These are phyloP conservation scores for Myrmaecium sp. DNA, from an alignment of 2,329 filamentous ascomycete species.

Conservation along the genomic window DNA sequence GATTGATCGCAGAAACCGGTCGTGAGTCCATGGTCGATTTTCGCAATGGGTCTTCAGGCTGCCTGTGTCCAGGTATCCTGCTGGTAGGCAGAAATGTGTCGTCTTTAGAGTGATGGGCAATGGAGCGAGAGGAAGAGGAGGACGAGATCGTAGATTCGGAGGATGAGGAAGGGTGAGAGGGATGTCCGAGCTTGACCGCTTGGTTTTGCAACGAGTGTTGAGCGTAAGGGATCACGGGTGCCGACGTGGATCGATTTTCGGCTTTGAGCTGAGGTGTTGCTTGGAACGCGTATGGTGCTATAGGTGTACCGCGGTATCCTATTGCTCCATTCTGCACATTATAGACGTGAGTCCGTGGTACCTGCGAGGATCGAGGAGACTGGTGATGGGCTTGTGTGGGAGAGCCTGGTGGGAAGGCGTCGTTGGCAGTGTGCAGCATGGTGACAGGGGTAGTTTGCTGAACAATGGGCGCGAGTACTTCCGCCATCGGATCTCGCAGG, in stretches of 20 bases:
- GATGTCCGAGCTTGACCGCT: conserved; percentile 16
- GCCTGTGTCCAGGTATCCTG: conserved; percentile 9
- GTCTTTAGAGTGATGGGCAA: conserved; percentile 24
- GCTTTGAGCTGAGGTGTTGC: conserved; percentile 37
- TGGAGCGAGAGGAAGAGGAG: conserved; percentile 27
- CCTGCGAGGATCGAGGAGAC: conserved; percentile 22
- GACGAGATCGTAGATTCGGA: conserved; percentile 29
- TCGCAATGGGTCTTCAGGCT: conserved; percentile 2
- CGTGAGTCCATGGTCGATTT: conserved; percentile 18
- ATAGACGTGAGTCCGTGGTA: conserved; percentile 26
- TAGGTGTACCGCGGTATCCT: conserved; percentile 27
- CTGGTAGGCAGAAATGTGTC: conserved; percentile 27
- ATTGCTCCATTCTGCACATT: conserved; percentile 21
- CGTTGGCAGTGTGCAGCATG: conserved; percentile 32
- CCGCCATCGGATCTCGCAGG: conserved; percentile 19
- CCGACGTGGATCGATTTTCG: conserved; percentile 38
- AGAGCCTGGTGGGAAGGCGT: conserved; percentile 26
- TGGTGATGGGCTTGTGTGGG: conserved; percentile 18
- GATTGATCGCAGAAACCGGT: conserved; percentile 30
- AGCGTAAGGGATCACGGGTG: conserved; percentile 29
- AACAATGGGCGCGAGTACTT: conserved; percentile 30
- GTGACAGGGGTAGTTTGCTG: conserved; percentile 30
- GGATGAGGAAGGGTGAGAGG: conserved; percentile 22
- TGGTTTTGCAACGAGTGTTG: conserved; percentile 12
- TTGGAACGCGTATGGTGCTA: conserved; percentile 34